Evolutionary conservation across 2,329 filamentous ascomycete genomes (phyloP).

Genomic region (Polytolypa hystricis): DNA sequence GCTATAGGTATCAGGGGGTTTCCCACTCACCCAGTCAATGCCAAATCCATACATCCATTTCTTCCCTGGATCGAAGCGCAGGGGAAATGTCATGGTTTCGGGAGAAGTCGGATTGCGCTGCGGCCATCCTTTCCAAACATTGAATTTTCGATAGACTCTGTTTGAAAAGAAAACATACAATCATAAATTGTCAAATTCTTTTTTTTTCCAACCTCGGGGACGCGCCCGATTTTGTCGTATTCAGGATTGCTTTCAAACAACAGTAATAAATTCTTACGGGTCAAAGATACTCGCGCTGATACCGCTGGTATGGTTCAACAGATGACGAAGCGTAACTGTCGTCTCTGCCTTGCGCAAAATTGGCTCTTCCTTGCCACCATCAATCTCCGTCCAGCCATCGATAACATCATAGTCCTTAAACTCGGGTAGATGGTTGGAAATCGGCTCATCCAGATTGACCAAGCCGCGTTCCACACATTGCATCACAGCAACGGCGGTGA

Average conservation of each 20-base stretch:
- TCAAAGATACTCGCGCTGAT: slow-evolving; percentile 35
- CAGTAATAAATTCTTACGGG: slow-evolving; percentile 18
- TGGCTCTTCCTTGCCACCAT: background rate
- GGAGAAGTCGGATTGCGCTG: slow-evolving; percentile 24
- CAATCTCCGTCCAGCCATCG: background rate
- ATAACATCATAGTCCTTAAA: background rate
- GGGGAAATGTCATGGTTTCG: slow-evolving; percentile 34
- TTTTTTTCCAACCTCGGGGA: too few species aligned
- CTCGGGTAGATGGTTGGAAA: background rate
- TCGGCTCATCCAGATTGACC: background rate
- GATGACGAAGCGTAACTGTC: slow-evolving; percentile 40
- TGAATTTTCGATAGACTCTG: slow-evolving; percentile 8
- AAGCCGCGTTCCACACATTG: slow-evolving; percentile 1
- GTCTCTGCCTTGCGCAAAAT: background rate
- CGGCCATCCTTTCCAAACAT: slow-evolving; percentile 25
- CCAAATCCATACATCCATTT: slow-evolving; percentile 42
- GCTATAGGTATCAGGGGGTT: background rate
- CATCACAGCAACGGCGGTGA: background rate
- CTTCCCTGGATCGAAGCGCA: slow-evolving; percentile 41
- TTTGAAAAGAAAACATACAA: too few species aligned
- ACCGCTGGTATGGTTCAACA: slow-evolving; percentile 44
- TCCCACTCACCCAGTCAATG: slow-evolving; percentile 43
- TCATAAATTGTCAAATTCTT: too few species aligned
- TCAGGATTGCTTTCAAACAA: too few species aligned
- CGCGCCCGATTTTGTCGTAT: too few species aligned